Base-by-base conservation (phyloP, 345 rosid species). In the Salix caprea region DNA sequence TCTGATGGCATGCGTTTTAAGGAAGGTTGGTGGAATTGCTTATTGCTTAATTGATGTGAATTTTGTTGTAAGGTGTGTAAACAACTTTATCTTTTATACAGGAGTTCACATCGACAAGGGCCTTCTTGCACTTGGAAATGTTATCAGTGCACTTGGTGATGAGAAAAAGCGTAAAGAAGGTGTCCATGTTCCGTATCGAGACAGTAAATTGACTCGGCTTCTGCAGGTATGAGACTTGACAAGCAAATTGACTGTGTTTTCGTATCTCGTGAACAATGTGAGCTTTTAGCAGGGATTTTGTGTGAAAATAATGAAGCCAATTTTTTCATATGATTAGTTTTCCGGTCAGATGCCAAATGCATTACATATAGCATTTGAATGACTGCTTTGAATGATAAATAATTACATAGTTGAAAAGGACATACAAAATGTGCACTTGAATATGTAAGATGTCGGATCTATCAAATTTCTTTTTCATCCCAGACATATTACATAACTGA, bases 101-200 rank as follows among this genome's bases (percentile, higher is more conserved):
- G 99, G 99, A 74, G 94, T 96, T 77, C 99, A 96, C 88, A 96
- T 96, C 78, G 93, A 96, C 70, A 92, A 85, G 86, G 99, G 99
- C 65, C 98, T 96, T 74, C 97, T 96, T 81, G 99, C 99, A 37
- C 99, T 96, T 76, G 99, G 99, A 76, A 96, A 96, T 80, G 99
- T 96, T 68, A 96, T 96, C 75, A 96, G 99, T 74, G 99, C 99
- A 37, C 96, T 96, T 11, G 99, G 99, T 67, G 99, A 96, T 70
- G 99, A 96, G 81, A 96, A 92, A 88, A 96, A 90, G 80, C 97
- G 99, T 34, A 96, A 92, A 88, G 98, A 96, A 71, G 91, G 97
- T 46, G 86, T 82, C 44, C 99, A 93, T 77, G 97, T 96, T 81
- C 99, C 99, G 61, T 96, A 96, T 76, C 88, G 99, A 74, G 99